These are phyloP conservation scores for Trichomonas vaginalis DNA, from an alignment of 208 protist species.

Conservation along the genomic window DNA sequence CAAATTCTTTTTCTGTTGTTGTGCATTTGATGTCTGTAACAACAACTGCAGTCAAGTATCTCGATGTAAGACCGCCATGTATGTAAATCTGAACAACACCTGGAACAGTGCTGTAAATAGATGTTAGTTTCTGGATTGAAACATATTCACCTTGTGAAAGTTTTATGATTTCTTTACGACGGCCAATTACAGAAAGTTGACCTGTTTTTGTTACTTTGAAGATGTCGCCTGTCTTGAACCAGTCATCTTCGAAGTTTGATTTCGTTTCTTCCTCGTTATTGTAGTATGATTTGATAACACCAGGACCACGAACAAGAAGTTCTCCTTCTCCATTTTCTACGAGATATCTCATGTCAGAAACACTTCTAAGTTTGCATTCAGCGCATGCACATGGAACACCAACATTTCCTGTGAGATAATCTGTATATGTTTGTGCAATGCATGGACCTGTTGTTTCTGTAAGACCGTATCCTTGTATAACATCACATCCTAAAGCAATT, in stretches of 20 bases:
- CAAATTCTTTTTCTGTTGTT: background rate
- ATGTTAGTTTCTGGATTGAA: background rate
- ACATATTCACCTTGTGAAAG: constrained; percentile 19
- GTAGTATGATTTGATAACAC: background rate
- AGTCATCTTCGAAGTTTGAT: background rate
- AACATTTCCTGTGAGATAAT: background rate
- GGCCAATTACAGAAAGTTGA: background rate
- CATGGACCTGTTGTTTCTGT: constrained; percentile 19
- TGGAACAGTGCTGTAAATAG: background rate
- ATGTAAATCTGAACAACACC: background rate
- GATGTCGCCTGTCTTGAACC: constrained; percentile 6
- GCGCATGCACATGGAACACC: background rate
- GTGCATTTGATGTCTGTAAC: background rate
- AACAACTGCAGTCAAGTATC: background rate
- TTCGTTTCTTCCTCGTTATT: background rate
- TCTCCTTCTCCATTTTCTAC: background rate
- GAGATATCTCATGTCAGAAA: background rate
- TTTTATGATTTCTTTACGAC: background rate
- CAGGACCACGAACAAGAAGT: background rate
- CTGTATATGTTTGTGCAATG: background rate
- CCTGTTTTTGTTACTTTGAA: background rate
- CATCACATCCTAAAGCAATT: background rate
- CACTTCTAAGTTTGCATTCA: background rate
- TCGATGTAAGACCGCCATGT: background rate
- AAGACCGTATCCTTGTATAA: constrained; percentile 25